phyloP scores from a whole-genome alignment of 768 basidiomycete species.

The Floccularia luteovirens region DNA sequence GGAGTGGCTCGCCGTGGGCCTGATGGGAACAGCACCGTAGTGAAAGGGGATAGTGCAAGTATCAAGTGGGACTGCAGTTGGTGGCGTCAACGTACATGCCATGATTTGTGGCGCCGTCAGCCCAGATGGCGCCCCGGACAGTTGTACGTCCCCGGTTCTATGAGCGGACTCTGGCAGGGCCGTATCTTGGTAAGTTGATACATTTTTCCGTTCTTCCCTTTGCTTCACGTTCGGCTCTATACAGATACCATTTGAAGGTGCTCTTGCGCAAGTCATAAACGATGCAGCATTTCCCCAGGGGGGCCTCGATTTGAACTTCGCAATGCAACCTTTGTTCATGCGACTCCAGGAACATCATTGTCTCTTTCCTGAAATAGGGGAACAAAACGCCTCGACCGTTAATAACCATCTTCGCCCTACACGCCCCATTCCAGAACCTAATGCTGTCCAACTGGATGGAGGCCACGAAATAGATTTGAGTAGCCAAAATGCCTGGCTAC shows the following conservation, averaged over 20 bases:
- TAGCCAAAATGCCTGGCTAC: neutral
- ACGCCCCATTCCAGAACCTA: too few species aligned
- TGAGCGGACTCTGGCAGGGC: constrained; percentile 58
- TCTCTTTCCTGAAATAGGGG: constrained; percentile 1
- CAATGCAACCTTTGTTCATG: constrained; percentile 48
- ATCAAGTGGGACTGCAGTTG: constrained; percentile 49
- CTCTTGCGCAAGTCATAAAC: constrained; percentile 7
- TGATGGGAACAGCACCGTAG: constrained; percentile 5
- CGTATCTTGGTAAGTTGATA: constrained; percentile 44
- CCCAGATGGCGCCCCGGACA: constrained; percentile 20
- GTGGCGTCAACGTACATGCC: constrained; percentile 43
- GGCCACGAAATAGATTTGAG: too few species aligned
- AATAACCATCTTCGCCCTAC: too few species aligned
- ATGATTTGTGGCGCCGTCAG: constrained; percentile 15
- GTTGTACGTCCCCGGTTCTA: constrained; percentile 40
- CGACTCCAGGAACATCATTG: constrained; percentile 47
- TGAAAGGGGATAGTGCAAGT: constrained; percentile 22
- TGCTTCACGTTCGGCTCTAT: neutral
- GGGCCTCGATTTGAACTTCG: constrained; percentile 25
- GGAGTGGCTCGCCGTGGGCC: constrained; percentile 7
- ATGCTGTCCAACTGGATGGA: too few species aligned
- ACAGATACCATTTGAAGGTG: constrained; percentile 15
- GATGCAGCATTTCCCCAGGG: constrained; percentile 16
- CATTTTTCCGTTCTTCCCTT: constrained; percentile 2
- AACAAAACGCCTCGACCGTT: too few species aligned